Evolutionary conservation across 495 filamentous ascomycete genomes (phyloP).

Genomic region (Barbatosphaeria neglecta): DNA sequence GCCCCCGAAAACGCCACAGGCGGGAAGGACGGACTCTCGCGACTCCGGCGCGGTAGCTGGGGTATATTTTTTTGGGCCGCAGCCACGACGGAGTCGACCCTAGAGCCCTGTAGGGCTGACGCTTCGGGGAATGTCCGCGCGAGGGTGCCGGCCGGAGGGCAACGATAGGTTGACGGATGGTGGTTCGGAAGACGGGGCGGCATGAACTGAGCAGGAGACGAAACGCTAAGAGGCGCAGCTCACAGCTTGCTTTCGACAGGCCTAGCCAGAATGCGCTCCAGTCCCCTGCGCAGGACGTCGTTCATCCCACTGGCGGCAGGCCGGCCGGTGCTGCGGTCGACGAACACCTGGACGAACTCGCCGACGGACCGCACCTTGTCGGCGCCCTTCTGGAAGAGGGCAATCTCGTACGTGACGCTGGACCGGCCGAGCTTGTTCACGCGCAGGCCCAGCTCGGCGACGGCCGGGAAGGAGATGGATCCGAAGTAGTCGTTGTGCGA

Average conservation of each 20-base stretch:
- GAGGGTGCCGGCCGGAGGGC: too few relatives aligned
- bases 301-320: conserved; percentile 53
- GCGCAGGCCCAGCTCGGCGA: conserved; percentile 69
- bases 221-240: too few relatives aligned
- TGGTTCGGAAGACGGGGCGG: too few relatives aligned
- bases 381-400: conserved; percentile 65
- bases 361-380: conserved; percentile 78
- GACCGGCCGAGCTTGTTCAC: conserved; percentile 76
- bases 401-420: conserved; percentile 88
- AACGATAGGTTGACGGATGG: too few relatives aligned
- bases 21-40: too few relatives aligned
- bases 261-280: conserved; percentile 27
- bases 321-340: conserved; percentile 58
- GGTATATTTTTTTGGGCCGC: too few relatives aligned
- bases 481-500: conserved; percentile 77
- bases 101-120: too few relatives aligned
- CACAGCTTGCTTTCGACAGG: conserved; percentile 7
- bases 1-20: too few relatives aligned
- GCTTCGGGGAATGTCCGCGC: too few relatives aligned
- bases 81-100: too few relatives aligned
- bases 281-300: conserved; percentile 35
- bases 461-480: conserved; percentile 69
- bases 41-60: too few relatives aligned
- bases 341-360: conserved; percentile 81
- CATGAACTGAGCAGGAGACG: too few relatives aligned